These are phyloP conservation scores for Gentiana dahurica DNA, from an alignment of 257 asterid genomes.

Conservation along the genomic window DNA sequence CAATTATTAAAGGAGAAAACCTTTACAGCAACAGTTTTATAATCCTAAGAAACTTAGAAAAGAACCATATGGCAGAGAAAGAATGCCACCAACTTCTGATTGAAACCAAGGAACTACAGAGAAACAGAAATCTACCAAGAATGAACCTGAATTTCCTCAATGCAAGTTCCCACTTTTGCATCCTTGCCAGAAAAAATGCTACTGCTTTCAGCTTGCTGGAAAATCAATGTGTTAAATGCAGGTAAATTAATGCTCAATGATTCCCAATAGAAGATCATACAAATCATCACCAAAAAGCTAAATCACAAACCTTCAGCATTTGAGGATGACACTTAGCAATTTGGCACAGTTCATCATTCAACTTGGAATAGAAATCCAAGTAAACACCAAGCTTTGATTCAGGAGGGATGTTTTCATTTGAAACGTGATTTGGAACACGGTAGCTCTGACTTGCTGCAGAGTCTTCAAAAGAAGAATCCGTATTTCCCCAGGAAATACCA, in stretches of 20 bases:
- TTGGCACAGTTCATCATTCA: constrained; percentile 38
- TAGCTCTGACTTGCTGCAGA: constrained; percentile 19
- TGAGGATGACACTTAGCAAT: constrained; percentile 32
- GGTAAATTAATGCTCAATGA: too few species aligned
- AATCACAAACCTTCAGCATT: constrained; percentile 38
- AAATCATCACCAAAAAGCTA: too few species aligned
- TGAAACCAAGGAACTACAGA: neutral
- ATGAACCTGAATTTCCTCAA: constrained; percentile 44
- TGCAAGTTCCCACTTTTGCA: constrained; percentile 21
- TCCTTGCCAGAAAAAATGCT: constrained; percentile 21
- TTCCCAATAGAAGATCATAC: too few species aligned
- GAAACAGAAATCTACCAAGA: constrained; percentile 3
- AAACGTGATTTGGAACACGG: constrained; percentile 23
- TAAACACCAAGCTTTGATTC: constrained; percentile 33
- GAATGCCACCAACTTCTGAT: neutral
- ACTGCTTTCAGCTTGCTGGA: constrained; percentile 28
- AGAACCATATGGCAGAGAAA: too few species aligned
- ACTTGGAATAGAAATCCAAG: constrained; percentile 49
- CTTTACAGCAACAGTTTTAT: neutral
- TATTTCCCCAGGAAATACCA: constrained; percentile 46
- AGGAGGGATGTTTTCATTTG: constrained; percentile 23
- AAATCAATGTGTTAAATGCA: neutral
- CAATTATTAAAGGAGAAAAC: neutral
- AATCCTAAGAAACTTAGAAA: neutral
- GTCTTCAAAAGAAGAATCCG: constrained; percentile 34